Evolutionary conservation across 2,329 filamentous ascomycete species (phyloP).

Genomic region (Claviceps arundinis): DNA sequence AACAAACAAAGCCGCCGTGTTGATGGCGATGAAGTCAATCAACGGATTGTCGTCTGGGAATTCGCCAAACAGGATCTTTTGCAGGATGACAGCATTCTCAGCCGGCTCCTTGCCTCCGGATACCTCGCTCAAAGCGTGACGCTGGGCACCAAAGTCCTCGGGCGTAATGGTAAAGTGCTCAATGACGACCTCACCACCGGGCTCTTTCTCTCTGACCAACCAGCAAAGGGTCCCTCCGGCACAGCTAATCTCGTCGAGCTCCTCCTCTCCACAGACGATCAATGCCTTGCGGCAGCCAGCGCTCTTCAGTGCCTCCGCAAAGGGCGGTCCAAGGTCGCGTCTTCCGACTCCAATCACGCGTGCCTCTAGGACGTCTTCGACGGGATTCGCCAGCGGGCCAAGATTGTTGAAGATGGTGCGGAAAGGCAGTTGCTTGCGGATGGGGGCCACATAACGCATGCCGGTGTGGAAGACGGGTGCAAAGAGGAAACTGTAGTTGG

Average conservation of each 20-base stretch:
- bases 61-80: slow-evolving; percentile 61
- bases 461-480: slow-evolving; percentile 93
- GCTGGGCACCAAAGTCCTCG: slow-evolving; percentile 71
- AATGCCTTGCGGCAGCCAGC: slow-evolving; percentile 71
- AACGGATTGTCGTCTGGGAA: slow-evolving; percentile 68
- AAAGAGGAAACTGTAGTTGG: slow-evolving; percentile 92
- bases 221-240: slow-evolving; percentile 83
- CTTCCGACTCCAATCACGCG: slow-evolving; percentile 88
- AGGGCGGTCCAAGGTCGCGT: slow-evolving; percentile 74
- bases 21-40: slow-evolving; percentile 86
- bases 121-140: slow-evolving; percentile 63
- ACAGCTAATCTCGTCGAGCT: slow-evolving; percentile 90
- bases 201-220: slow-evolving; percentile 47
- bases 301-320: slow-evolving; percentile 69
- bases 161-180: slow-evolving; percentile 70
- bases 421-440: slow-evolving; percentile 81
- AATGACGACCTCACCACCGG: slow-evolving; percentile 35
- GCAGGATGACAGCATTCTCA: slow-evolving; percentile 78
- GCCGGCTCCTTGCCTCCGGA: slow-evolving; percentile 73
- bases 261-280: slow-evolving; percentile 85
- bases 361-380: slow-evolving; percentile 74
- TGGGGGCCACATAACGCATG: slow-evolving; percentile 76
- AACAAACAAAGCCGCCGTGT: slow-evolving; percentile 79
- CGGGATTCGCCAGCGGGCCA: slow-evolving; percentile 81
- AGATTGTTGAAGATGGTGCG: slow-evolving; percentile 96